phyloP scores from a whole-genome alignment of 352 stramenopile species.

The Phytophthora ramorum region DNA sequence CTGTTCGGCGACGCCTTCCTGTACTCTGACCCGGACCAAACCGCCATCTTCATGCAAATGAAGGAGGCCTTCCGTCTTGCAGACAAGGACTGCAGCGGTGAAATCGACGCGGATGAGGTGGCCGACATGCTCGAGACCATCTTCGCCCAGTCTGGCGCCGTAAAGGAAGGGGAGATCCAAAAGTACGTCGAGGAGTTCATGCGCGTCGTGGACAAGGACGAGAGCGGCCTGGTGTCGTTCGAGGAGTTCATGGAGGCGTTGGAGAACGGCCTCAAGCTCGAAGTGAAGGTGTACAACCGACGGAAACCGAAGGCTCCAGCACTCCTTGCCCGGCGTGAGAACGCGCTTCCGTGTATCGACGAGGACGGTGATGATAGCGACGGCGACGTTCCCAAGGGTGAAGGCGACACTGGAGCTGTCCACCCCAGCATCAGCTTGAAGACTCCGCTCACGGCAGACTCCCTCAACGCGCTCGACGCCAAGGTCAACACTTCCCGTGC shows the following conservation, averaged over 20 bases:
- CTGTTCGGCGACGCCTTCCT: conserved; percentile 78
- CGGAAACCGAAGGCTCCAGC: conserved; percentile 41
- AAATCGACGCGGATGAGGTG: conserved; percentile 83
- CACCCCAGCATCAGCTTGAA: conserved; percentile 10
- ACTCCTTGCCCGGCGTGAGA: conserved; percentile 23
- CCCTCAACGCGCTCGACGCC: conserved; percentile 5
- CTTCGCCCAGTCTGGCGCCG: conserved; percentile 66
- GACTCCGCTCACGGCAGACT: conserved; percentile 8
- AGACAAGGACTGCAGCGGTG: conserved; percentile 76
- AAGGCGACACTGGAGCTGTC: conserved; percentile 8
- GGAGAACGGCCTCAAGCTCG: conserved; percentile 74
- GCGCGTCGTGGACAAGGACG: conserved; percentile 67
- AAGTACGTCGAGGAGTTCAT: conserved; percentile 84
- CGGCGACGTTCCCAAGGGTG: conserved; percentile 12
- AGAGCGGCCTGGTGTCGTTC: conserved; percentile 79
- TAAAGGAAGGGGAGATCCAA: conserved; percentile 71
- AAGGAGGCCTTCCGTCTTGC: conserved; percentile 81
- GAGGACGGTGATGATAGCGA: conserved; percentile 25
- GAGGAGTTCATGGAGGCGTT: conserved; percentile 83
- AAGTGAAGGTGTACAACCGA: conserved; percentile 78
- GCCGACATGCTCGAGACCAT: conserved; percentile 77
- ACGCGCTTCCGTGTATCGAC: conserved; percentile 23
- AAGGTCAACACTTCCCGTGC: conserved; percentile 27
- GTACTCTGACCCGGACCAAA: conserved; percentile 80
- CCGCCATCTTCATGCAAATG: conserved; percentile 86